These are phyloP conservation scores for Chalciporus piperatus DNA, from an alignment of 768 basidiomycete genomes.

Conservation along the genomic window DNA sequence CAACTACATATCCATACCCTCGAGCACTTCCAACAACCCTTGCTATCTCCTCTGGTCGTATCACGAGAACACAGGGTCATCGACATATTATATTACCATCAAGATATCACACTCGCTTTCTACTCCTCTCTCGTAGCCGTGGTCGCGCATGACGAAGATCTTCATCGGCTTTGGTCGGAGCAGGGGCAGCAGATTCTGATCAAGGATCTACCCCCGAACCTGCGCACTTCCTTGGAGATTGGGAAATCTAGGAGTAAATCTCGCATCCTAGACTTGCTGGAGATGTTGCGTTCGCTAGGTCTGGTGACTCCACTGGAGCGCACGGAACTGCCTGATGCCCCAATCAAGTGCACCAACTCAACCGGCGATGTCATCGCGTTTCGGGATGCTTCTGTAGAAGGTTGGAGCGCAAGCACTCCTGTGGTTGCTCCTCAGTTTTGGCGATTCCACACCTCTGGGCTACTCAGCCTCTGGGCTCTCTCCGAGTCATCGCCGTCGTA, in stretches of 20 bases:
- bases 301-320: conserved; percentile 57
- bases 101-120: conserved; percentile 61
- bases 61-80: conserved; percentile 57
- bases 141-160: conserved; percentile 52
- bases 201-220: conserved; percentile 47
- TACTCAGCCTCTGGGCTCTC: conserved; percentile 59
- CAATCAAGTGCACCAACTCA: conserved; percentile 44
- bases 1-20: conserved; percentile 60
- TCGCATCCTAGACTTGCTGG: conserved; percentile 60
- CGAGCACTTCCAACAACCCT: conserved; percentile 40
- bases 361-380: conserved; percentile 46
- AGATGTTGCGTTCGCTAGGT: conserved; percentile 54
- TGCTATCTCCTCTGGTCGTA: conserved; percentile 43
- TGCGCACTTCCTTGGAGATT: conserved; percentile 54
- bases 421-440: conserved; percentile 60
- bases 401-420: conserved; percentile 44
- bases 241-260: conserved; percentile 57
- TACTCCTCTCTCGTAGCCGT: conserved; percentile 65
- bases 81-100: conserved; percentile 55
- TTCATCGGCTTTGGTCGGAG: conserved; percentile 50
- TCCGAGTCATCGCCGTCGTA: conserved; percentile 51
- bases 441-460: conserved; percentile 53
- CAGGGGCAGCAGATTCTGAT: conserved; percentile 49
- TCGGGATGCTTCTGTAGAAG: conserved; percentile 40
- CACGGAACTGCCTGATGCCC: conserved; percentile 40